Percentiles rank a stretch among this genome's conserved stretches.
Conservation (phyloP, 495 filamentous ascomycete species). For the Aspergillus ellipticus region DNA sequence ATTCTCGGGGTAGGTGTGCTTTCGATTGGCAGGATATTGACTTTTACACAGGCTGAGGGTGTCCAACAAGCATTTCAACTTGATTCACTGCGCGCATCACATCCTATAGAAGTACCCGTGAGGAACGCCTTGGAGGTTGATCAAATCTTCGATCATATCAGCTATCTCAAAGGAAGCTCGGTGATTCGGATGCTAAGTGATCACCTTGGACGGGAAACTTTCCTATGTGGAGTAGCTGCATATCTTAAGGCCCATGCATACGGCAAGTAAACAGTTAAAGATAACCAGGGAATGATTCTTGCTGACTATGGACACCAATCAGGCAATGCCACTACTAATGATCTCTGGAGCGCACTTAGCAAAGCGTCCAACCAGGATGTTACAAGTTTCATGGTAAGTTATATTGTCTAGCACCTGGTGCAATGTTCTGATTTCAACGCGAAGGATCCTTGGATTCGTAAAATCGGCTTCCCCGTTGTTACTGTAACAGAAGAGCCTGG, state of each 20-base stretch:
- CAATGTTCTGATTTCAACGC: constrained; percentile 14
- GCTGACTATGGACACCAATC: not conserved
- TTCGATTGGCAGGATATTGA: constrained; percentile 27
- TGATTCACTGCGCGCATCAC: constrained; percentile 83
- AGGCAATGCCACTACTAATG: constrained; percentile 90
- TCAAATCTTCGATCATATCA: constrained; percentile 94
- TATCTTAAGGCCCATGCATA: constrained; percentile 88
- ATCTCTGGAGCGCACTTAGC: constrained; percentile 87
- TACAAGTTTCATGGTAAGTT: constrained; percentile 70
- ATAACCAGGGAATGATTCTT: not conserved
- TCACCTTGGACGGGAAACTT: constrained; percentile 79
- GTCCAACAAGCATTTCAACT: constrained; percentile 87
- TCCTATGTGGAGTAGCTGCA: constrained; percentile 80
- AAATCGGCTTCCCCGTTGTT: constrained; percentile 89
- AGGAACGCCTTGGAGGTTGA: constrained; percentile 87
- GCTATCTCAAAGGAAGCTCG: constrained; percentile 92
- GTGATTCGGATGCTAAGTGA: constrained; percentile 91
- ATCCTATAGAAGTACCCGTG: constrained; percentile 93
- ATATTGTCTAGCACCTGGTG: not conserved
- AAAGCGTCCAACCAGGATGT: constrained; percentile 88
- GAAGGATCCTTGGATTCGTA: constrained; percentile 81
- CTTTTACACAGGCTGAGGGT: constrained; percentile 64
- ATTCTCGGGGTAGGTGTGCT: constrained; percentile 48
- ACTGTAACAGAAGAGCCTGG: constrained; percentile 78
- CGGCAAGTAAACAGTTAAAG: constrained; percentile 28